Base-by-base conservation (phyloP, 116 monocot genomes). In the Iris pallida region DNA sequence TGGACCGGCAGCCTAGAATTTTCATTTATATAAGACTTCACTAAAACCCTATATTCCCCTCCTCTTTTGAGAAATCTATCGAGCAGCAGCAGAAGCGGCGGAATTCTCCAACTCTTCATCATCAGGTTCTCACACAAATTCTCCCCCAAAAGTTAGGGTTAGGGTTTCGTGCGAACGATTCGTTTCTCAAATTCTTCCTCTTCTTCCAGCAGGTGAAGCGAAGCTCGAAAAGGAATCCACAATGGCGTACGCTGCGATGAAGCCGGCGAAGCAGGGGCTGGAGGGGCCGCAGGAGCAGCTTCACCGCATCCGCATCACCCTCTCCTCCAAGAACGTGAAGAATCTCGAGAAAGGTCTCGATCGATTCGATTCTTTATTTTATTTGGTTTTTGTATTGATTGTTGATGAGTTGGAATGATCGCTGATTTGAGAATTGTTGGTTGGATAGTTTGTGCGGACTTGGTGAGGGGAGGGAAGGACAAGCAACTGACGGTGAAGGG, bases 311-410 rank as follows among this genome's bases (percentile, higher is more conserved):
- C 48, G 71, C 42, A 71, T 71, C 61, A 71, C 71, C 2, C 71
- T 71, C 47, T 71, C 71, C 16, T 71, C 71, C 5, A 71, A 71
- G 47, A 71, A 71, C 53, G 71, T 71, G 42, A 71, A 71, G 53
- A 71, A 71, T 61, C 61, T 71, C 42, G 71, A 71, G 61, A 71
- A 71, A 59, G 71, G 71, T 71, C 61, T 15, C 61, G 61, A 61
- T 61, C 61, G 15, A 61, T 43, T 5, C 3, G 14, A 6, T 51
- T 14, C 1, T 51, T 20, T 53, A 1, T 16, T 55, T 5, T 56
- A 8, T 16, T 4, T 1, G 13, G 0, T 61, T 44, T 61, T 61
- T 42, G 20, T 43, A 5, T 43, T 42, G 20, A 61, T 42, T 61
- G 42, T 15, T 61, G 13, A 13, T 9, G 13, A 51, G 0, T 2